These are phyloP conservation scores for Tilletia setariae DNA, from an alignment of 1,284 basidiomycete species.

Conservation along the genomic window DNA sequence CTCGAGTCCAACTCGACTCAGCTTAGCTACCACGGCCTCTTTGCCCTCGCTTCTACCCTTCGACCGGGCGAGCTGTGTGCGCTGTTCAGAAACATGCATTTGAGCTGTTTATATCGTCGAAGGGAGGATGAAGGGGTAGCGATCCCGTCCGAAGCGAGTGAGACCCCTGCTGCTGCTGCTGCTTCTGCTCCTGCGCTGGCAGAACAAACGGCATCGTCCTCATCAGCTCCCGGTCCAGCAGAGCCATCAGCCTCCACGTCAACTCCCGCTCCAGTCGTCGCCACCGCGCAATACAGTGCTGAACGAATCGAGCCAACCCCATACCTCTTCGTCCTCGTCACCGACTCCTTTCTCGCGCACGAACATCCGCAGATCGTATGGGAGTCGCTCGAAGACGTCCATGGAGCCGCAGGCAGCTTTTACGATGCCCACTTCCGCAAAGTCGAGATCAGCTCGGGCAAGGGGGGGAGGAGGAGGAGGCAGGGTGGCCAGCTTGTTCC, in stretches of 20 bases:
- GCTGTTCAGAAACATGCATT: conserved; percentile 82
- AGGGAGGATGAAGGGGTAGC: conserved; percentile 28
- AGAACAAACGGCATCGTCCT: not conserved
- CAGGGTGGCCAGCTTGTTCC: not conserved
- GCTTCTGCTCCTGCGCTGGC: not conserved
- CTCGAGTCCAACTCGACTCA: conserved; percentile 73
- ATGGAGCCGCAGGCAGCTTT: conserved; percentile 60
- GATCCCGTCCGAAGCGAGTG: not conserved
- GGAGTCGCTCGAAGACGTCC: conserved; percentile 82
- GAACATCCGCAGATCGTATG: conserved; percentile 66
- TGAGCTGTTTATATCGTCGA: conserved; percentile 71
- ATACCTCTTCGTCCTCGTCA: conserved; percentile 73
- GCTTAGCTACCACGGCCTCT: conserved; percentile 74
- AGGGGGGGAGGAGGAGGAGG: not conserved
- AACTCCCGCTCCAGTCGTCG: conserved; percentile 22
- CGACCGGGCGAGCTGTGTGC: conserved; percentile 63
- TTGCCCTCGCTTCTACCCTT: conserved; percentile 58
- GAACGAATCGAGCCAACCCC: conserved; percentile 44
- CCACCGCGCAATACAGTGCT: no score
- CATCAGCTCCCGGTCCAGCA: not conserved
- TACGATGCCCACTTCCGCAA: conserved; percentile 37
- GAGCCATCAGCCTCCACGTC: conserved; percentile 15
- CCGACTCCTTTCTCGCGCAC: conserved; percentile 75
- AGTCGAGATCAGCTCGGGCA: conserved; percentile 17
- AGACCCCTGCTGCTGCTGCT: not conserved